Percentiles rank a stretch among this genome's conserved stretches.
phyloP scores from a whole-genome alignment of 1,284 basidiomycete species.

The Hemileia vastatrix region DNA sequence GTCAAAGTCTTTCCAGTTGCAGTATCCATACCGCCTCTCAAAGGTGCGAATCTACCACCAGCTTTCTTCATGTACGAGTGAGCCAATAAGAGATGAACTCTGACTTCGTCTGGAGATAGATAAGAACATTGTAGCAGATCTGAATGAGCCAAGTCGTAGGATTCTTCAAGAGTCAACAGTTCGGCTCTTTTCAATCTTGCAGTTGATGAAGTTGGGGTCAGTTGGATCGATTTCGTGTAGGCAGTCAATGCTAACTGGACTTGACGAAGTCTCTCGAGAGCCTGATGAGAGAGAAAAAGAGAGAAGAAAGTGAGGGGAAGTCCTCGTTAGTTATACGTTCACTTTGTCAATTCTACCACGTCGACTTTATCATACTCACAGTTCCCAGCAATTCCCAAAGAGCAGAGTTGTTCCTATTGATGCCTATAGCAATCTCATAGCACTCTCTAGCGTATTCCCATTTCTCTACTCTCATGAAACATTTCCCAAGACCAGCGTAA shows the following conservation, averaged over 20 bases:
- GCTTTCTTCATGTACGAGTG: constrained; percentile 41
- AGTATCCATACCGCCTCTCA: background rate
- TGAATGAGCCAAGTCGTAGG: constrained; percentile 28
- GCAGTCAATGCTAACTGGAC: background rate
- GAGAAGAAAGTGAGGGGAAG: no score
- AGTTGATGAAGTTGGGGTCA: background rate
- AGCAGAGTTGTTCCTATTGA: no score
- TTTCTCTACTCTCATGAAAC: constrained; percentile 84
- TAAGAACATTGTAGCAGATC: constrained; percentile 35
- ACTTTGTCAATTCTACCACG: no score
- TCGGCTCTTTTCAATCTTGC: constrained; percentile 1
- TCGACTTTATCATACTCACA: no score
- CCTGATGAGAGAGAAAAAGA: background rate
- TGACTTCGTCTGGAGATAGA: constrained; percentile 36
- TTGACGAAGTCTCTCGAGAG: background rate
- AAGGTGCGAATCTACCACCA: constrained; percentile 32
- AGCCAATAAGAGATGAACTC: constrained; percentile 38
- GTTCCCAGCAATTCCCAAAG: no score
- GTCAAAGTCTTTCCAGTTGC: background rate
- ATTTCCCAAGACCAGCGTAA: constrained; percentile 91
- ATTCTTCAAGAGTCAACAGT: background rate
- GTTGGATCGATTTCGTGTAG: background rate
- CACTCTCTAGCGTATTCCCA: no score
- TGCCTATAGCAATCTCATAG: no score
- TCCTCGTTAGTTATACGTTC: no score